Percentiles rank a stretch among this genome's conserved stretches.
phyloP scores from a whole-genome alignment of 2,329 filamentous ascomycete species.

The Hymenoscyphus salicellus region DNA sequence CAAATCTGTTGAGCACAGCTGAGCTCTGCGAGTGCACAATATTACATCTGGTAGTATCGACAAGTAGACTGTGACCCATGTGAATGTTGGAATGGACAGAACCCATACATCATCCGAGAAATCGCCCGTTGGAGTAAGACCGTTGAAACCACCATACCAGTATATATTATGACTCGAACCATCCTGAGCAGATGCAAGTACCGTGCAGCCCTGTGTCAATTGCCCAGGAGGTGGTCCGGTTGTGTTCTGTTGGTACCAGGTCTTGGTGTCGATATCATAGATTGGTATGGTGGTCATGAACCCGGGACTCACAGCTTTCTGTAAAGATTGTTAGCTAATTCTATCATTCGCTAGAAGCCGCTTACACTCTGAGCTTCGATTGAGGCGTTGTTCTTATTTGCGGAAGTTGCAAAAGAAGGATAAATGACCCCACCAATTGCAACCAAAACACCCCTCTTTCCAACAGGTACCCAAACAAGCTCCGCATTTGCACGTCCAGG shows the following conservation, averaged over 20 bases:
- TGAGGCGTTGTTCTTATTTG: conserved; percentile 27
- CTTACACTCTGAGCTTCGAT: conserved; percentile 42
- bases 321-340: conserved; percentile 25
- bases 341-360: not conserved
- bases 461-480: conserved; percentile 74
- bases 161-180: conserved; percentile 75
- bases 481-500: conserved; percentile 60
- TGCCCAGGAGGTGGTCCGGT: conserved; percentile 58
- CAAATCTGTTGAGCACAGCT: no score
- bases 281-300: conserved; percentile 73
- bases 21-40: no score
- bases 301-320: conserved; percentile 62
- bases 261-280: conserved; percentile 66
- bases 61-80: conserved; percentile 71
- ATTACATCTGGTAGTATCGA: no score
- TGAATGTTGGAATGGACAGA: conserved; percentile 67
- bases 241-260: conserved; percentile 72
- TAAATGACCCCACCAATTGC: conserved; percentile 71
- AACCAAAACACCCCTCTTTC: conserved; percentile 70
- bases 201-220: conserved; percentile 69
- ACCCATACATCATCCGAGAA: conserved; percentile 76
- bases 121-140: conserved; percentile 39
- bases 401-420: conserved; percentile 46
- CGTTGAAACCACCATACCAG: conserved; percentile 71
- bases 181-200: conserved; percentile 66